Conservation (phyloP, 2,329 filamentous ascomycete genomes). For the Clarireedia monteithiana region DNA sequence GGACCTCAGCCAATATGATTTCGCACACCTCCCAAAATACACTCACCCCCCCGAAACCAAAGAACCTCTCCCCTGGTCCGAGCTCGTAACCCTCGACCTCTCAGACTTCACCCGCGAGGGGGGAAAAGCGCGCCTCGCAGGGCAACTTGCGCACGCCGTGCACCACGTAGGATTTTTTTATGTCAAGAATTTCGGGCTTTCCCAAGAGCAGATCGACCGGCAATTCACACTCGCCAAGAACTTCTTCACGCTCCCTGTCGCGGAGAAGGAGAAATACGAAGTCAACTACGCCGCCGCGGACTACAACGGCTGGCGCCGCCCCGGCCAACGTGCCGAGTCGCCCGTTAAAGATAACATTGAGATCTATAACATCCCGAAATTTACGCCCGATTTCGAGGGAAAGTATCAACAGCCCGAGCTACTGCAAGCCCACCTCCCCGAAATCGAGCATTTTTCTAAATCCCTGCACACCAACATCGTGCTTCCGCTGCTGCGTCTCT, state of each 20-base stretch:
- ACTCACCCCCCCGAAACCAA: conserved; percentile 40
- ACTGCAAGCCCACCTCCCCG: conserved; percentile 40
- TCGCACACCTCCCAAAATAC: conserved; percentile 32
- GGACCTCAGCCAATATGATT: conserved; percentile 18
- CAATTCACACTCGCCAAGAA: conserved; percentile 55
- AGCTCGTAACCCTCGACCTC: conserved; percentile 47
- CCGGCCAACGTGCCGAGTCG: conserved; percentile 28
- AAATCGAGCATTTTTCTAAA: conserved; percentile 45
- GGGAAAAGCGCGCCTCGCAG: conserved; percentile 42
- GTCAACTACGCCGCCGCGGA: conserved; percentile 42
- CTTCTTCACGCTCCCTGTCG: conserved; percentile 47
- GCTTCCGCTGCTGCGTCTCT: conserved; percentile 48
- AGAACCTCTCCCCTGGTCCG: conserved; percentile 39
- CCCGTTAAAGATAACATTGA: conserved; percentile 43
- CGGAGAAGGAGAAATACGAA: conserved; percentile 52
- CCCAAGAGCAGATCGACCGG: conserved; percentile 49
- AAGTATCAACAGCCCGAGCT: conserved; percentile 36
- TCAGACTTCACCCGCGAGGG: conserved; percentile 39
- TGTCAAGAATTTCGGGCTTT: conserved; percentile 54
- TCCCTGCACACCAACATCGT: conserved; percentile 47
- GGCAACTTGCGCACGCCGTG: conserved; percentile 45
- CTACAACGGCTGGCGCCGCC: conserved; percentile 49
- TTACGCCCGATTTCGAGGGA: conserved; percentile 38
- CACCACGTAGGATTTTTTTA: conserved; percentile 51
- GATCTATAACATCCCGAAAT: conserved; percentile 54